Evolutionary conservation across 345 rosid species (phyloP).

Genomic region (Brassica cretica): DNA sequence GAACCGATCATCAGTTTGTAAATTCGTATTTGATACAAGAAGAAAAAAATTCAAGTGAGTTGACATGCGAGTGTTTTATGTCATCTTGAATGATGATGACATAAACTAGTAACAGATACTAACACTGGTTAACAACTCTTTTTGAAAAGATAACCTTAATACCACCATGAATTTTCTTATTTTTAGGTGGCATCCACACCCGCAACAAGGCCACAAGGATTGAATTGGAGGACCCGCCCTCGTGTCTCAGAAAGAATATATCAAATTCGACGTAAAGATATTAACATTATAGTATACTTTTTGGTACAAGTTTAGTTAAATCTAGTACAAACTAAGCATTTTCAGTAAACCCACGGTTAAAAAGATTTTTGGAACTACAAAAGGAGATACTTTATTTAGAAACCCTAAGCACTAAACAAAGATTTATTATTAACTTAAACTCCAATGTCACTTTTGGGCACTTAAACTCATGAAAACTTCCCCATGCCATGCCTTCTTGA

Average conservation of each 20-base stretch:
- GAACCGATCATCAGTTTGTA: too few relatives aligned
- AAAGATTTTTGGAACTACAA: conserved; percentile 32
- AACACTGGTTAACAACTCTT: not conserved
- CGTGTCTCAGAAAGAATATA: conserved; percentile 34
- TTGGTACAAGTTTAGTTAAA: conserved; percentile 1
- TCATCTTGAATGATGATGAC: not conserved
- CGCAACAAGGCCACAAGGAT: conserved; percentile 30
- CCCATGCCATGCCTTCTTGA: conserved; percentile 35
- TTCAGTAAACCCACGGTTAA: conserved; percentile 21
- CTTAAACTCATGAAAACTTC: conserved; percentile 39
- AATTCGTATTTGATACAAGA: not conserved
- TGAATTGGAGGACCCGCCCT: conserved; percentile 38
- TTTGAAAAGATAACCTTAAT: too few relatives aligned
- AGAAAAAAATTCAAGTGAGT: not conserved
- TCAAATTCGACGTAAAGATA: conserved; percentile 14
- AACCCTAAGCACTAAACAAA: conserved; percentile 24
- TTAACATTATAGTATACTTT: not conserved
- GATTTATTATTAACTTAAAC: conserved; percentile 11
- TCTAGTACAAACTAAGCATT: conserved; percentile 12
- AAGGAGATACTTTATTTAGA: conserved; percentile 31
- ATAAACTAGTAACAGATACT: not conserved
- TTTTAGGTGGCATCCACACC: conserved; percentile 19
- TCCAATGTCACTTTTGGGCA: conserved; percentile 36
- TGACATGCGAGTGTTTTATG: not conserved
- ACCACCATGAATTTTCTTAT: not conserved